Percentiles rank a stretch among this genome's conserved stretches.
phyloP scores from a whole-genome alignment of 768 basidiomycete genomes.

The Tephrocybe sp. region DNA sequence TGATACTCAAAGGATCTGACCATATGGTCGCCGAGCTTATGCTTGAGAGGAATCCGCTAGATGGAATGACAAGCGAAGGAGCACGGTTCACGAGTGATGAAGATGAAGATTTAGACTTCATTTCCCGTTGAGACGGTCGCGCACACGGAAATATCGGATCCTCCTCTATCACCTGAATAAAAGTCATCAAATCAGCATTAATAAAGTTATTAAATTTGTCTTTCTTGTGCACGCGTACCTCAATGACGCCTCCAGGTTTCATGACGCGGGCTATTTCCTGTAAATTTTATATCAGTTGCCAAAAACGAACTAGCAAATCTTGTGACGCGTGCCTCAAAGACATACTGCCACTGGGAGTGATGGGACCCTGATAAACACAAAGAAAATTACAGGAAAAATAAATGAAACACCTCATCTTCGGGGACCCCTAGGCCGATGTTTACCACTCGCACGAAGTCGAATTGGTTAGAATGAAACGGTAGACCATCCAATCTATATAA shows the following conservation, averaged over 20 bases:
- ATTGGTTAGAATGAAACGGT: slow-evolving; percentile 56
- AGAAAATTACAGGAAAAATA: background rate
- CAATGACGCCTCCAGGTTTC: slow-evolving; percentile 59
- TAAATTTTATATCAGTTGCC: slow-evolving; percentile 7
- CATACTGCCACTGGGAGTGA: slow-evolving; percentile 55
- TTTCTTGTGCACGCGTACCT: slow-evolving; percentile 43
- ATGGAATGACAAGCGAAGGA: slow-evolving; percentile 20
- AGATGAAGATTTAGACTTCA: slow-evolving; percentile 8
- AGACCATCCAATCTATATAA: slow-evolving; percentile 56
- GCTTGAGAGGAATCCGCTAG: slow-evolving; percentile 16
- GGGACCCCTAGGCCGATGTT: slow-evolving; percentile 68
- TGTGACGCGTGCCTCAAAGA: slow-evolving; percentile 48
- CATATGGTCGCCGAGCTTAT: slow-evolving; percentile 24
- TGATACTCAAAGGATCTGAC: slow-evolving; percentile 17
- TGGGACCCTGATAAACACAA: slow-evolving; percentile 6
- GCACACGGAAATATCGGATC: slow-evolving; percentile 68
- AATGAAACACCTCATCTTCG: slow-evolving; percentile 56
- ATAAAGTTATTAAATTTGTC: background rate
- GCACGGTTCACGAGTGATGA: slow-evolving; percentile 20
- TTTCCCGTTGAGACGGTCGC: slow-evolving; percentile 16
- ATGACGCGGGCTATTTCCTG: slow-evolving; percentile 72
- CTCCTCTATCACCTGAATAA: slow-evolving; percentile 64
- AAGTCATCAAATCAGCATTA: slow-evolving; percentile 6
- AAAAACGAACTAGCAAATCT: slow-evolving; percentile 14
- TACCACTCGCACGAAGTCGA: slow-evolving; percentile 67